Base-by-base conservation (phyloP, 495 filamentous ascomycete genomes). In the Podospora tetraspora region DNA sequence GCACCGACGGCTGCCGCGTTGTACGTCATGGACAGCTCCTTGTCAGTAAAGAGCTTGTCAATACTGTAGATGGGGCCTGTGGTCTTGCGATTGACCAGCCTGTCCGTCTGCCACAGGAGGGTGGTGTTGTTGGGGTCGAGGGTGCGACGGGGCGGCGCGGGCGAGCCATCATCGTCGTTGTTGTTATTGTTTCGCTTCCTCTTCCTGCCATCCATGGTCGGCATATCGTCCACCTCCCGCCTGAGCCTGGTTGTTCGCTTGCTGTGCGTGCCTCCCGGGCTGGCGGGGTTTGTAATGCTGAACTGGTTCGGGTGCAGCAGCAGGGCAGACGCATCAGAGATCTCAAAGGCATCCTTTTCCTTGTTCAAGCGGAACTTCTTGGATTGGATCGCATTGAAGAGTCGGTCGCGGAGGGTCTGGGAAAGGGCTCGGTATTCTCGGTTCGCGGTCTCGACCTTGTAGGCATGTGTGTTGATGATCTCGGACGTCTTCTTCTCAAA, bases 251-350 rank as follows among this genome's bases (percentile, higher is more conserved):
- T 97, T 68, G 93, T 91, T 63, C 94, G 85, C 72, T 92, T 92
- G 68, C 87, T 88, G 73, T 93, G 91, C 24, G 90, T 82, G 37
- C 91, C 91, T 60, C 93, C 91, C 12, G 93, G 92, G 75, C 91
- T 93, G 19, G 90, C 81, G 27, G 89, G 88, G 75, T 92, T 91
- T 71, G 87, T 88, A 68, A 97, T 87, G 77, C 89, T 91, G 79
- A 93, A 97, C 74, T 99, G 95, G 70, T 90, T 94, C 16, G 96
- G 94, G 72, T 98, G 92, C 8, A 97, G 86, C 32, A 97, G 88
- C 6, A 96, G 85, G 13, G 95, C 92, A 71, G 91, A 96, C 67
- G 87, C 90, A 72, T 98, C 96, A 16, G 89, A 86, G 43, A 97
- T 91, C 70, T 98, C 95, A 43, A 96, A 71, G 79, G 80, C 80